phyloP scores from a whole-genome alignment of 352 stramenopile species.

The Phytophthora citricola region DNA sequence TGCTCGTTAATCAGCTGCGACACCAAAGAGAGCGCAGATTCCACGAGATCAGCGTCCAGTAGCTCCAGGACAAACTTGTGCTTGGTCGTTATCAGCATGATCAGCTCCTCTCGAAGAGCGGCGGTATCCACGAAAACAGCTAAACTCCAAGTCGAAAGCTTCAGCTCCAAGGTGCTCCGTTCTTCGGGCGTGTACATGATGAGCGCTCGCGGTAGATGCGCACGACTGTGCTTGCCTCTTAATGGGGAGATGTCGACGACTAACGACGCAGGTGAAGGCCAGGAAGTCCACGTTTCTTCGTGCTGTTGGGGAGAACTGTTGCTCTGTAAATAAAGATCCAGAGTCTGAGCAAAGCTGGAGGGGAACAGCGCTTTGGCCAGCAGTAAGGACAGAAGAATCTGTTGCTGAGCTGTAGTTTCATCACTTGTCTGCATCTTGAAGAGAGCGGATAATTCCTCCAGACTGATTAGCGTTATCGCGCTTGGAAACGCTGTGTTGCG shows the following conservation, averaged over 20 bases:
- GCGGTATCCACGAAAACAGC: conserved; percentile 20
- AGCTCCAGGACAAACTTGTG: conserved; percentile 54
- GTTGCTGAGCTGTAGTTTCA: background rate
- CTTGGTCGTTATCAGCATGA: conserved; percentile 43
- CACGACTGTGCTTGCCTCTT: conserved; percentile 25
- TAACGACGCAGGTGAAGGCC: conserved; percentile 14
- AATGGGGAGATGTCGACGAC: conserved; percentile 25
- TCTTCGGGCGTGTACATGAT: conserved; percentile 22
- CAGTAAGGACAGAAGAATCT: conserved; percentile 25
- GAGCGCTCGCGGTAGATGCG: conserved; percentile 30
- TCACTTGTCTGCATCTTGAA: background rate
- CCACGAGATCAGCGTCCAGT: conserved; percentile 31
- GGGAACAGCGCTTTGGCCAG: conserved; percentile 53
- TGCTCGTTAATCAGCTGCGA: conserved; percentile 65
- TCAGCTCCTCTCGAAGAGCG: conserved; percentile 27
- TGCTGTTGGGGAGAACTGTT: too few relatives aligned
- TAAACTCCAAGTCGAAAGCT: conserved; percentile 20
- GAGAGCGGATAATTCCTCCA: conserved; percentile 15
- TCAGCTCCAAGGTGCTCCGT: conserved; percentile 17
- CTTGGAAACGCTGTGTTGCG: conserved; percentile 3
- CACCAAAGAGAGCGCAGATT: conserved; percentile 43
- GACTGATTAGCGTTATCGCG: conserved; percentile 2
- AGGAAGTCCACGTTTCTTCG: conserved; percentile 11
- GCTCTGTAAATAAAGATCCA: background rate
- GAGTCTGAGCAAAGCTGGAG: conserved; percentile 23